Conservation (phyloP, 75 land plant genomes). For the Adiantum capillusveneris region DNA sequence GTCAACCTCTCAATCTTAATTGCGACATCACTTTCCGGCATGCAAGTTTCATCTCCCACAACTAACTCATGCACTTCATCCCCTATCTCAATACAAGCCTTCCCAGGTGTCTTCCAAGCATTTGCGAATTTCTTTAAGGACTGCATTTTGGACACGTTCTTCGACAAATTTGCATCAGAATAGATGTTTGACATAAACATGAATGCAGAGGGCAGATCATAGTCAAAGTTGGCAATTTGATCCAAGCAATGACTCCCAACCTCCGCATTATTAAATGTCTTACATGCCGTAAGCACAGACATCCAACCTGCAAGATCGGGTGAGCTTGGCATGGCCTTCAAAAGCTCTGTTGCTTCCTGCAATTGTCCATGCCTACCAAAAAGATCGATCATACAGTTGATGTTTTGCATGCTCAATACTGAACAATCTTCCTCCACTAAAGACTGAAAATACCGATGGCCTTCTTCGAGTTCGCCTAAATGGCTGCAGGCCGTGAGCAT, state of each 20-base stretch:
- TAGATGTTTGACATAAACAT: conserved; percentile 7
- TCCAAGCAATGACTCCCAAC: conserved; percentile 23
- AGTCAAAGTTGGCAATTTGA: conserved; percentile 4
- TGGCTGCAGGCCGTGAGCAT: conserved; percentile 42
- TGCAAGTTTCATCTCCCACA: conserved; percentile 1
- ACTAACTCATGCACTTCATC: neutral
- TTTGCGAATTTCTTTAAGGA: neutral
- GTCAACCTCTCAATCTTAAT: neutral
- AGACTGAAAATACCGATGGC: conserved; percentile 19
- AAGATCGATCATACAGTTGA: conserved; percentile 53
- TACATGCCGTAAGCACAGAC: conserved; percentile 47
- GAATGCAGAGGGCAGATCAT: neutral
- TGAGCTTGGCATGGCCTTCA: conserved; percentile 40
- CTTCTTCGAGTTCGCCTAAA: conserved; percentile 23
- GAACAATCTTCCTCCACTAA: conserved; percentile 16
- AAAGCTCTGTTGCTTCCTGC: conserved; percentile 24
- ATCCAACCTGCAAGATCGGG: conserved; percentile 48
- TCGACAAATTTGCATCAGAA: neutral
- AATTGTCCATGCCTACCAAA: conserved; percentile 39
- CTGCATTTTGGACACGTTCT: neutral
- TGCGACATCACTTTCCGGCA: neutral
- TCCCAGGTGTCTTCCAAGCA: conserved; percentile 4
- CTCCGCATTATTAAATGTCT: conserved; percentile 21
- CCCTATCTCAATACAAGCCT: conserved; percentile 1
- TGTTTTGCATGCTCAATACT: conserved; percentile 26